Evolutionary conservation across 768 basidiomycete genomes (phyloP).

Genomic region (Mycena olivaceomarginata): DNA sequence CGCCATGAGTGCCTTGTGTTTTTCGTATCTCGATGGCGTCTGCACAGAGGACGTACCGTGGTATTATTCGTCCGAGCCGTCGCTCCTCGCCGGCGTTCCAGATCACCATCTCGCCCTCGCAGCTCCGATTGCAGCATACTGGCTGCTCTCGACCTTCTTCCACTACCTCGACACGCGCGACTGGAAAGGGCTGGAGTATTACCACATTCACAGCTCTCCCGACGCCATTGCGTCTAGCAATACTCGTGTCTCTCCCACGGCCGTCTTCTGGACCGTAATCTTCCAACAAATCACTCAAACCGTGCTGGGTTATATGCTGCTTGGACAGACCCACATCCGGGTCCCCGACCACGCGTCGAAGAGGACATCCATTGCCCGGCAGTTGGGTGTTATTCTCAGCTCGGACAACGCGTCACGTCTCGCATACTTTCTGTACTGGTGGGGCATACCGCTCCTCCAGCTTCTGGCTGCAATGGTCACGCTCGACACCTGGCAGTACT

Average conservation of each 20-base stretch:
- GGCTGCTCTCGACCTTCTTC: conserved; percentile 88
- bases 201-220: conserved; percentile 91
- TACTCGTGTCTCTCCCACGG: conserved; percentile 73
- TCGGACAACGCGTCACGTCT: conserved; percentile 64
- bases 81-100: conserved; percentile 73
- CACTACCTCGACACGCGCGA: conserved; percentile 86
- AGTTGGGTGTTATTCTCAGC: conserved; percentile 62
- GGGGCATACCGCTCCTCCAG: conserved; percentile 87
- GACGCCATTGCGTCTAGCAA: conserved; percentile 85
- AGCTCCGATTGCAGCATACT: conserved; percentile 89
- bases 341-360: conserved; percentile 62
- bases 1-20: conserved; percentile 59
- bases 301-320: conserved; percentile 81
- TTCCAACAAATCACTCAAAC: conserved; percentile 95
- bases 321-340: conserved; percentile 58
- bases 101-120: conserved; percentile 85
- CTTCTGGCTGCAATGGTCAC: conserved; percentile 91
- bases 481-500: conserved; percentile 99
- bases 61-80: conserved; percentile 69
- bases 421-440: conserved; percentile 91
- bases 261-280: conserved; percentile 89
- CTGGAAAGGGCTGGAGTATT: conserved; percentile 87
- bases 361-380: conserved; percentile 63
- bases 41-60: conserved; percentile 63
- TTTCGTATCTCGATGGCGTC: conserved; percentile 21